A percentile compares a stretch with the other conserved stretches of the same genome.
Evolutionary conservation across 768 basidiomycete species (phyloP).

Genomic region (Naganishia kalamii): DNA sequence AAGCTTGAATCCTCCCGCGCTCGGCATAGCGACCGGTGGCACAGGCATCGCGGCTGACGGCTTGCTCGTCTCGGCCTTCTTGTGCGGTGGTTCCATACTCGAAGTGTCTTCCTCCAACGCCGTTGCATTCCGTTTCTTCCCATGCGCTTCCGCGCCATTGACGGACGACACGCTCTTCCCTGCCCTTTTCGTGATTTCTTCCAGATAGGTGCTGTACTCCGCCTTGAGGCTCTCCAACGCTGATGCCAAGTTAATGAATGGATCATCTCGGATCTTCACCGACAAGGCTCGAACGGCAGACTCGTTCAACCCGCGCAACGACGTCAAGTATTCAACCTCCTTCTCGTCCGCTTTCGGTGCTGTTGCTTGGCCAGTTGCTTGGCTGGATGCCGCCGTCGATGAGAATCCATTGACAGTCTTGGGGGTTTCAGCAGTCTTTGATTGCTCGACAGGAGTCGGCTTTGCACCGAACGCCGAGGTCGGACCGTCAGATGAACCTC

Average conservation of each 20-base stretch:
- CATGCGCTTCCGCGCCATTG: background rate
- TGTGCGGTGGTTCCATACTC: background rate
- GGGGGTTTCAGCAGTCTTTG: background rate
- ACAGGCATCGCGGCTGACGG: conserved; percentile 6
- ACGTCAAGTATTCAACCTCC: conserved; percentile 38
- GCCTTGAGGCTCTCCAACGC: conserved; percentile 21
- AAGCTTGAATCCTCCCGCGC: conserved; percentile 8
- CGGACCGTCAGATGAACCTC: background rate
- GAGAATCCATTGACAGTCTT: background rate
- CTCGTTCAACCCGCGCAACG: conserved; percentile 41
- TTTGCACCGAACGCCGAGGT: background rate
- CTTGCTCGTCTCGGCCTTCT: background rate
- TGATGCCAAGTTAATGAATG: conserved; percentile 32
- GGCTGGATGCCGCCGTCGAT: background rate
- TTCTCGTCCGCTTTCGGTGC: background rate
- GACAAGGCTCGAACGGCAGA: conserved; percentile 37
- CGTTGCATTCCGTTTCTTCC: background rate
- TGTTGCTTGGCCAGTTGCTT: too few relatives aligned
- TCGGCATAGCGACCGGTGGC: conserved; percentile 4
- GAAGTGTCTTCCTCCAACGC: background rate
- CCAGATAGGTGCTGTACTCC: conserved; percentile 14
- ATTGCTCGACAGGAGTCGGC: background rate
- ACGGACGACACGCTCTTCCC: conserved; percentile 3
- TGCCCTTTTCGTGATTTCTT: conserved; percentile 16
- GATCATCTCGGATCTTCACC: conserved; percentile 28